Evolutionary conservation across 148 eudicot species (phyloP).

Genomic region (Polygonum maritimum): DNA sequence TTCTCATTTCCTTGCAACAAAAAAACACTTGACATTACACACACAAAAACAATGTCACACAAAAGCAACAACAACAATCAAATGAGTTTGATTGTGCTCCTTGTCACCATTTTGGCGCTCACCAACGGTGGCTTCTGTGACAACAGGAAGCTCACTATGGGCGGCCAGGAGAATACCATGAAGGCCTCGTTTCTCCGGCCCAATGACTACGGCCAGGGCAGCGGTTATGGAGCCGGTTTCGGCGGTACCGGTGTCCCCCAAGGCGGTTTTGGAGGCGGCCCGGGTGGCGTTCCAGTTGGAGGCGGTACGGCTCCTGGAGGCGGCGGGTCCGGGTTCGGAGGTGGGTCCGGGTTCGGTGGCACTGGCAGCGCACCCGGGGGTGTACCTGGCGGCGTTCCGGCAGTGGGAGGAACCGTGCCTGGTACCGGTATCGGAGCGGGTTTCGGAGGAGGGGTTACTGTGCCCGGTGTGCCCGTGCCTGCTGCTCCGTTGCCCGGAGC

Average conservation of each 20-base stretch:
- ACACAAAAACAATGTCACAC: background rate
- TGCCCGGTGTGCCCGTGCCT: background rate
- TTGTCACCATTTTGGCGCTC: background rate
- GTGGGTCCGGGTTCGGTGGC: background rate
- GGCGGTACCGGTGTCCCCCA: background rate
- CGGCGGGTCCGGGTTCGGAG: background rate
- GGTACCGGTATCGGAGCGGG: slow-evolving; percentile 8
- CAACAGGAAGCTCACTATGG: background rate
- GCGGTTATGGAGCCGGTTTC: background rate
- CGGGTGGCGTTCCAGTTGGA: slow-evolving; percentile 6
- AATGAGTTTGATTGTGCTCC: background rate
- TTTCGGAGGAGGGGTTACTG: slow-evolving; percentile 10
- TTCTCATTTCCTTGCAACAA: background rate
- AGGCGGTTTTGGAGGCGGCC: slow-evolving; percentile 11
- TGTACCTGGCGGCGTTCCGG: slow-evolving; percentile 3
- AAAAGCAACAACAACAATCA: background rate
- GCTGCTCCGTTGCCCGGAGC: background rate
- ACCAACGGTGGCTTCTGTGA: background rate
- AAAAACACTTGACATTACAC: background rate
- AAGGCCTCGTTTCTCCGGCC: background rate
- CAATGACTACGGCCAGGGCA: background rate
- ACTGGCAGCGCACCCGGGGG: background rate
- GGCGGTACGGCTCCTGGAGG: background rate
- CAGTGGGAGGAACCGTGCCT: slow-evolving; percentile 7
- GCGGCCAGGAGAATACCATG: background rate